Base-by-base conservation (phyloP, 1,284 basidiomycete genomes). In the Malassezia globosa region DNA sequence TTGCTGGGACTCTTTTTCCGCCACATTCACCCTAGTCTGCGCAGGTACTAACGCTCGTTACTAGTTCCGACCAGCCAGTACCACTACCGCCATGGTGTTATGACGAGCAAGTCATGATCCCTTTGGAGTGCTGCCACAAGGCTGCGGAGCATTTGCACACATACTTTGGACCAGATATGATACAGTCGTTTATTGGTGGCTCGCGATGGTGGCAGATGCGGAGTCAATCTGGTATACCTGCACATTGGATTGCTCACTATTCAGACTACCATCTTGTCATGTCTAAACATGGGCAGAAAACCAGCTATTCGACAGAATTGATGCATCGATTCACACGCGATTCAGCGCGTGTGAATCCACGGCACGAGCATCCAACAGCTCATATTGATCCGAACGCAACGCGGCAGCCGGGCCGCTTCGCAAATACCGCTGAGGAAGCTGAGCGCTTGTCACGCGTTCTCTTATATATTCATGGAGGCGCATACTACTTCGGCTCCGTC, bases 191-290 rank as follows among this genome's bases (percentile, higher is more conserved):
- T 22, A 82, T 89, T 1, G 90, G 90, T 14, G 92, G 90, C 1
- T 81, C 81, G 6, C 88, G 88, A 64, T 96, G 92, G 89, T 96
- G 90, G 92, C 89, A 71, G 63, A 39, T 71, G n/a, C 60, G 66
- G 43, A 52, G 81, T 27, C 35, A 64, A 35, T 77, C 34, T 41
- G 87, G 85, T 16, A 76, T 90, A 10, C 81, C 87, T 61, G 87
- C 79, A 2, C 87, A 96, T 72, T 95, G 90, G 90, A 83, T 95
- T 42, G 82, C 81, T 24, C 75, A 65, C 60, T 60, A 60, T 23
- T 46, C 56, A 37, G 76, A 78, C 43, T 77, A 74, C 69, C 72
- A 68, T 46, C 61, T 64, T 16, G 60, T 69, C 22, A 57, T 57
- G 35, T 33, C 37, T 16, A 33, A 56, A 35, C 48, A 39, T 10